Evolutionary conservation across 768 basidiomycete genomes (phyloP).

Genomic region (Suillus cothurnatus): DNA sequence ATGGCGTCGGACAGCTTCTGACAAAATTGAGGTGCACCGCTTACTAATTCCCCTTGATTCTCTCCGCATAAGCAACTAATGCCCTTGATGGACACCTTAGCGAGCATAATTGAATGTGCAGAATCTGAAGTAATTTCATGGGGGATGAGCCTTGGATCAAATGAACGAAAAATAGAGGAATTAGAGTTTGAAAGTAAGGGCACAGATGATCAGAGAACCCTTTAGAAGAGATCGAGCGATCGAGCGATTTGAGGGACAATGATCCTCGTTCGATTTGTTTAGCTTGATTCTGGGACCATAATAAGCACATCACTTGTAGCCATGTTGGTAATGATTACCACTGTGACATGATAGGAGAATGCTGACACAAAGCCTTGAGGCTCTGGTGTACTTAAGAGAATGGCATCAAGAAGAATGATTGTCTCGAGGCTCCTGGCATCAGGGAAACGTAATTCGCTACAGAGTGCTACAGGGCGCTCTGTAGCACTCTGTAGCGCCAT

Average conservation of each 20-base stretch:
- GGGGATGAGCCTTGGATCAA: background rate
- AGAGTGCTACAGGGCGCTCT: too few species aligned
- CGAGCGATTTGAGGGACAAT: background rate
- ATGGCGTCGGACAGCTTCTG: constrained; percentile 1
- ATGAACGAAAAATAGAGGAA: constrained; percentile 3
- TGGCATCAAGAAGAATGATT: background rate
- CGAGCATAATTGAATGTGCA: constrained; percentile 1
- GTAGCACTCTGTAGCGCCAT: too few species aligned
- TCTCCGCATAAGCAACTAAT: constrained; percentile 1
- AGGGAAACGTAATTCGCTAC: too few species aligned
- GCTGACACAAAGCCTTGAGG: background rate
- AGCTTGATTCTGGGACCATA: background rate
- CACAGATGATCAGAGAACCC: background rate
- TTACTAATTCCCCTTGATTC: background rate
- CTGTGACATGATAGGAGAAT: constrained; percentile 4
- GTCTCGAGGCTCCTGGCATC: constrained; percentile 1
- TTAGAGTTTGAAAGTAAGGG: constrained; percentile 2
- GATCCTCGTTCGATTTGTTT: constrained; percentile 4
- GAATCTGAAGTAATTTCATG: constrained; percentile 1
- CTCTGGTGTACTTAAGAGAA: background rate
- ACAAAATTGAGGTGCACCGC: constrained; percentile 1
- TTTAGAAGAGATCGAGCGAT: constrained; percentile 3
- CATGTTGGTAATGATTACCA: constrained; percentile 3
- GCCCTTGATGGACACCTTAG: constrained; percentile 1
- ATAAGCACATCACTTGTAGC: background rate